phyloP scores from a whole-genome alignment of 257 asterid genomes.

The Avicennia marina region DNA sequence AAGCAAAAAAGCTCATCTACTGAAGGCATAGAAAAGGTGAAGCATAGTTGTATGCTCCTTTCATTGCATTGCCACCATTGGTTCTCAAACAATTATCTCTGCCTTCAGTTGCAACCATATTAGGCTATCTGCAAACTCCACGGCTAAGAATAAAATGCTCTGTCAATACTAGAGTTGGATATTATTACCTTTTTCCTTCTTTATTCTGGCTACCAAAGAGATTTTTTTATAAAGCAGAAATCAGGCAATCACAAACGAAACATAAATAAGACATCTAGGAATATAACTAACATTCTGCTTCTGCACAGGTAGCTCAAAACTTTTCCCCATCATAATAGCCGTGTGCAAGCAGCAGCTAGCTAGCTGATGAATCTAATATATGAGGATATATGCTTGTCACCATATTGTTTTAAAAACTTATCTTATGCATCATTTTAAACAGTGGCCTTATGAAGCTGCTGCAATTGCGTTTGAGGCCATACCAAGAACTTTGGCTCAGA shows the following conservation, averaged over 20 bases:
- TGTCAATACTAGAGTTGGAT: no score
- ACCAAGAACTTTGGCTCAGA: slow-evolving; percentile 96
- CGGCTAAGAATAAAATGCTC: no score
- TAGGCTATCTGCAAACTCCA: no score
- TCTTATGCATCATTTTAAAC: slow-evolving; percentile 13
- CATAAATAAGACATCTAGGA: no score
- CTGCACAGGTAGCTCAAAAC: not conserved
- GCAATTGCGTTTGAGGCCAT: slow-evolving; percentile 97
- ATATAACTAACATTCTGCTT: no score
- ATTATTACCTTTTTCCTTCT: no score
- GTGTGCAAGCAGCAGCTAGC: not conserved
- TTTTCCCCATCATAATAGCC: not conserved
- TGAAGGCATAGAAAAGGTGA: slow-evolving; percentile 93
- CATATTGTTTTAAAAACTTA: not conserved
- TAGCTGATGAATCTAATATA: not conserved
- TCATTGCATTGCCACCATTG: not conserved
- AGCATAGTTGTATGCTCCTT: not conserved
- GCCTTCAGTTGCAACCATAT: no score
- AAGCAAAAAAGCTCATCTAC: slow-evolving; percentile 89
- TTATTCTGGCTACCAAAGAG: no score
- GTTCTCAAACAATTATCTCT: not conserved
- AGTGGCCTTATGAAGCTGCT: slow-evolving; percentile 99
- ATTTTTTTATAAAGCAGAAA: no score
- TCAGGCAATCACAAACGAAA: not conserved
- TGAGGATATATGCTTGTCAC: not conserved